Conservation (phyloP, 306 rosid genomes). For the Glycine tomentella region DNA sequence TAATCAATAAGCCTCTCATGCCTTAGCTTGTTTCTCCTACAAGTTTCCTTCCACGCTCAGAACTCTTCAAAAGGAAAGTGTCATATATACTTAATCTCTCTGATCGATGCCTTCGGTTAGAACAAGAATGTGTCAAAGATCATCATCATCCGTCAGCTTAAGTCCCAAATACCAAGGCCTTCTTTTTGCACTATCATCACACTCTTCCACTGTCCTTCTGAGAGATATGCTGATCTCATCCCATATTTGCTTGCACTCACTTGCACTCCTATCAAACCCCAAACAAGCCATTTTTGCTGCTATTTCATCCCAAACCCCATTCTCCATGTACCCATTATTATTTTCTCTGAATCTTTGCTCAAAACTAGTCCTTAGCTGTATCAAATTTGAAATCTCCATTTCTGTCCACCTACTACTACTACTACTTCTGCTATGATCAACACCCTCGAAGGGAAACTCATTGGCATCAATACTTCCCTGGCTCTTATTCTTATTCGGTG, state of each 20-base stretch:
- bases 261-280: constrained; percentile 54
- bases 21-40: constrained; percentile 43
- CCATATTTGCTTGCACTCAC: constrained; percentile 59
- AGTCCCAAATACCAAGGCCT: constrained; percentile 65
- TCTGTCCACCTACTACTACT: constrained; percentile 51
- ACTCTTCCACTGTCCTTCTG: constrained; percentile 47
- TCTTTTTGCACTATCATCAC: constrained; percentile 39
- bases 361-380: constrained; percentile 51
- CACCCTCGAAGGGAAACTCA: background rate
- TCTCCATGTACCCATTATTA: constrained; percentile 42
- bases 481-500: constrained; percentile 13
- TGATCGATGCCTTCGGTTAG: background rate
- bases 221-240: constrained; percentile 53
- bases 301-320: constrained; percentile 56
- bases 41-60: constrained; percentile 27
- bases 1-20: background rate
- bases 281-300: constrained; percentile 51
- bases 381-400: constrained; percentile 57
- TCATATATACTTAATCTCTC: background rate
- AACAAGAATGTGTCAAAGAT: constrained; percentile 54
- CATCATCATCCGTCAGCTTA: constrained; percentile 60
- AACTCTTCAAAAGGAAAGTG: constrained; percentile 37
- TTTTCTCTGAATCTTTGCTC: constrained; percentile 51
- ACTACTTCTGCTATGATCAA: constrained; percentile 4
- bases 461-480: background rate